Conservation (phyloP, 495 filamentous ascomycete species). For the Penicillium daleae region DNA sequence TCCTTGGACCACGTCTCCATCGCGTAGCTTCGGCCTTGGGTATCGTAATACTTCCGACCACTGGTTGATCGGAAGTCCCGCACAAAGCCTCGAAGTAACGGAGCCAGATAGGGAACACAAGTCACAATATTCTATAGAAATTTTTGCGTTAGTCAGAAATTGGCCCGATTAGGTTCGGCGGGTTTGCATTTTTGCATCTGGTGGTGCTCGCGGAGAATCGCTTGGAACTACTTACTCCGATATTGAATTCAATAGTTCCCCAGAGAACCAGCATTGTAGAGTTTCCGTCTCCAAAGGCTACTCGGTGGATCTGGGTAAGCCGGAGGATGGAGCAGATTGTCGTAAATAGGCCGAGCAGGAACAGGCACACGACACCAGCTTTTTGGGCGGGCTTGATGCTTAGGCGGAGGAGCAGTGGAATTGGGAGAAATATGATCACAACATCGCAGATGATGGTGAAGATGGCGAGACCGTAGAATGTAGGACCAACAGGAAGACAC, state of each 20-base stretch:
- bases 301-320: conserved; percentile 55
- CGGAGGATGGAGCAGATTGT: conserved; percentile 60
- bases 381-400: conserved; percentile 57
- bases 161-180: background rate
- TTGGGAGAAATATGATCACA: conserved; percentile 55
- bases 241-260: conserved; percentile 63
- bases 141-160: background rate
- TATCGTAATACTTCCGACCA: conserved; percentile 30
- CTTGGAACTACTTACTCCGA: conserved; percentile 43
- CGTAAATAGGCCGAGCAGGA: conserved; percentile 61
- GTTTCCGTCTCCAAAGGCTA: conserved; percentile 56
- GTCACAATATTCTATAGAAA: conserved; percentile 49
- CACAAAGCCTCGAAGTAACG: conserved; percentile 43
- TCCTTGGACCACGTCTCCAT: conserved; percentile 42
- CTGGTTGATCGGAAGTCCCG: conserved; percentile 37
- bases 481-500: conserved; percentile 54
- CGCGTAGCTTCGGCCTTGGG: conserved; percentile 29
- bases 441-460: conserved; percentile 59
- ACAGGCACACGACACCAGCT: conserved; percentile 55
- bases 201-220: background rate
- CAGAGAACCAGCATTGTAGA: conserved; percentile 61
- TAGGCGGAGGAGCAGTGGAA: conserved; percentile 55
- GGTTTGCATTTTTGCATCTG: background rate
- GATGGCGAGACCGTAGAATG: conserved; percentile 56
- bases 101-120: conserved; percentile 50